These are phyloP conservation scores for Ceratocystis ficicola DNA, from an alignment of 2,329 filamentous ascomycete species.

Conservation along the genomic window DNA sequence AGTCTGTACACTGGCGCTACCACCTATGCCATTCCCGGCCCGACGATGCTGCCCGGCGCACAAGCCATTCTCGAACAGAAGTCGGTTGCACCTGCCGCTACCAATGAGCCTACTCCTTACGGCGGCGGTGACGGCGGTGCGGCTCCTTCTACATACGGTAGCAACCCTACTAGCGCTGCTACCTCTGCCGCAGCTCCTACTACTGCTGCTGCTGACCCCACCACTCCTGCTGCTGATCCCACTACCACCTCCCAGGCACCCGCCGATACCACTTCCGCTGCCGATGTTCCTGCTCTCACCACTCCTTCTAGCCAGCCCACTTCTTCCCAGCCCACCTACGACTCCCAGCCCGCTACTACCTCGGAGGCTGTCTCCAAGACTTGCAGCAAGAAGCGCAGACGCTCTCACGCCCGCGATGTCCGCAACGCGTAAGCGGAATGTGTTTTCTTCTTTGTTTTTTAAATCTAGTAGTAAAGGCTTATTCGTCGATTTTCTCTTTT, in stretches of 20 bases:
- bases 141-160: neutral
- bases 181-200: neutral
- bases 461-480: neutral
- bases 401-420: constrained; percentile 16
- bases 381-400: constrained; percentile 12
- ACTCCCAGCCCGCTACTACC: neutral
- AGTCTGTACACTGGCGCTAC: constrained; percentile 28
- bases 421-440: neutral
- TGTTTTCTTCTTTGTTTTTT: neutral
- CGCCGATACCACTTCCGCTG: neutral
- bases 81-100: constrained; percentile 35
- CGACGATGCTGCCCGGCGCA: constrained; percentile 19
- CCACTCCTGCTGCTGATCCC: neutral
- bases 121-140: constrained; percentile 34
- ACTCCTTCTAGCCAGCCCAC: neutral
- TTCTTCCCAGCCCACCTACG: neutral
- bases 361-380: neutral
- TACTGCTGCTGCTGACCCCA: neutral
- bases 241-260: neutral
- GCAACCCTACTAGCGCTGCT: neutral
- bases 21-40: constrained; percentile 18
- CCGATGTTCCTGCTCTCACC: neutral
- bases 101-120: constrained; percentile 30
- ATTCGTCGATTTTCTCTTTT: constrained; percentile 1
- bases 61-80: constrained; percentile 12